These are phyloP conservation scores for Moelleriella libera DNA, from an alignment of 2,329 filamentous ascomycete species.

Conservation along the genomic window DNA sequence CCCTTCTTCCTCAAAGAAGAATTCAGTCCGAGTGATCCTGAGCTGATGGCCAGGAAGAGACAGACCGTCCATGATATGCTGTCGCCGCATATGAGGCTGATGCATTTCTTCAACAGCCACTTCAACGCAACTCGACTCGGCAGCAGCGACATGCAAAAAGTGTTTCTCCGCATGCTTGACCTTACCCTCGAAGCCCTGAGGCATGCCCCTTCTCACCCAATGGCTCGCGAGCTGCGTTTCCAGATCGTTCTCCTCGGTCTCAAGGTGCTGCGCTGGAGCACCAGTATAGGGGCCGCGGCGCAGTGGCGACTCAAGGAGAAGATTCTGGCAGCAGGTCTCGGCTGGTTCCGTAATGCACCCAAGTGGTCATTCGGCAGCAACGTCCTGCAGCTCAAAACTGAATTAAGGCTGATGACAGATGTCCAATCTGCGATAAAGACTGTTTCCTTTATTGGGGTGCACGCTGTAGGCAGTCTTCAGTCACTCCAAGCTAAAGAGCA, in stretches of 20 bases:
- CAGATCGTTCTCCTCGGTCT: conserved; percentile 75
- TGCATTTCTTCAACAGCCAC: conserved; percentile 87
- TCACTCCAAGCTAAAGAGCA: conserved; percentile 68
- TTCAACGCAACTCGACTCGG: conserved; percentile 87
- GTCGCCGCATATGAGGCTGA: conserved; percentile 68
- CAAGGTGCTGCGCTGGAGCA: conserved; percentile 60
- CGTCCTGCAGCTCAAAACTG: conserved; percentile 81
- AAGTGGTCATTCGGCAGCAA: conserved; percentile 96
- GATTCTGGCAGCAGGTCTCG: conserved; percentile 70
- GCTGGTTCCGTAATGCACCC: conserved; percentile 75
- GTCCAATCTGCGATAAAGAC: conserved; percentile 53
- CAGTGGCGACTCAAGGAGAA: conserved; percentile 81
- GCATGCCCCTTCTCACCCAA: conserved; percentile 60
- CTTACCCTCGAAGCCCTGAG: conserved; percentile 64
- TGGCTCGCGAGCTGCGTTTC: conserved; percentile 85
- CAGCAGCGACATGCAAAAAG: conserved; percentile 64
- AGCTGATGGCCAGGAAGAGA: conserved; percentile 58
- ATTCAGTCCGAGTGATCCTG: conserved; percentile 80
- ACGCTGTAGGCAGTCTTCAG: conserved; percentile 39
- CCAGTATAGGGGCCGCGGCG: conserved; percentile 45
- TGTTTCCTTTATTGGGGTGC: conserved; percentile 44
- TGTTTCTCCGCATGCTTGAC: conserved; percentile 71
- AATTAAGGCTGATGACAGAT: conserved; percentile 68
- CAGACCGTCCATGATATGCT: conserved; percentile 71
- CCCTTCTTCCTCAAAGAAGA: conserved; percentile 88